Evolutionary conservation across 257 asterid species (phyloP).

Genomic region (Solanum peruvianum): DNA sequence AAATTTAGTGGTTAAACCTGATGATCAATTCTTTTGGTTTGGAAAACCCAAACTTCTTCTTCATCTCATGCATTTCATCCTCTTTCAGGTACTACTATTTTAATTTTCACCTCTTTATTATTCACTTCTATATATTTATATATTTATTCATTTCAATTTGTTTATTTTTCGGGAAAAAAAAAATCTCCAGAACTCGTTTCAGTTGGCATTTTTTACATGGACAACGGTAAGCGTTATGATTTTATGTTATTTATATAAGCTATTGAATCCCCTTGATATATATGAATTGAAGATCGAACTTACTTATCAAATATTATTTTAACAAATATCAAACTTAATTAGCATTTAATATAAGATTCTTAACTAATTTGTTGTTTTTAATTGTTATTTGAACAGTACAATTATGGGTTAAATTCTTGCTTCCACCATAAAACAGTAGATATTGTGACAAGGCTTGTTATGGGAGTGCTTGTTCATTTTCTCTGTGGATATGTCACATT

Average conservation of each 20-base stretch:
- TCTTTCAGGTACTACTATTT: slow-evolving; percentile 46
- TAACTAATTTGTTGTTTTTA: not conserved
- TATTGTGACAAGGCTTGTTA: slow-evolving; percentile 33
- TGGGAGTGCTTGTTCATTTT: slow-evolving; percentile 49
- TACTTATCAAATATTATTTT: not conserved
- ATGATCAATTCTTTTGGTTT: slow-evolving; percentile 69
- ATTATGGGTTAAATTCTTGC: slow-evolving; percentile 52
- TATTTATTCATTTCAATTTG: not conserved
- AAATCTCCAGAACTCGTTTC: slow-evolving; percentile 58
- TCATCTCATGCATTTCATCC: slow-evolving; percentile 63
- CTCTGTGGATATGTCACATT: slow-evolving; percentile 71
- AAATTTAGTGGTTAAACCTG: slow-evolving; percentile 44
- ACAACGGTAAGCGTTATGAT: slow-evolving; percentile 40
- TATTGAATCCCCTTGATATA: not conserved
- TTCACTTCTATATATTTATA: not conserved
- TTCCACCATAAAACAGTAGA: slow-evolving; percentile 52
- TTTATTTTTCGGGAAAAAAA: not conserved
- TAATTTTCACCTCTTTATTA: not conserved
- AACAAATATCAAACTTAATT: not conserved
- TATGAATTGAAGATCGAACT: no score
- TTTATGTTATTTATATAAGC: not conserved
- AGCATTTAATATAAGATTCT: not conserved
- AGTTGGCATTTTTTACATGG: slow-evolving; percentile 67
- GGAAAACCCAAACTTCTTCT: slow-evolving; percentile 51
- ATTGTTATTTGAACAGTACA: slow-evolving; percentile 22